These are phyloP conservation scores for Fusarium albosuccineum DNA, from an alignment of 2,329 filamentous ascomycete genomes.

Conservation along the genomic window DNA sequence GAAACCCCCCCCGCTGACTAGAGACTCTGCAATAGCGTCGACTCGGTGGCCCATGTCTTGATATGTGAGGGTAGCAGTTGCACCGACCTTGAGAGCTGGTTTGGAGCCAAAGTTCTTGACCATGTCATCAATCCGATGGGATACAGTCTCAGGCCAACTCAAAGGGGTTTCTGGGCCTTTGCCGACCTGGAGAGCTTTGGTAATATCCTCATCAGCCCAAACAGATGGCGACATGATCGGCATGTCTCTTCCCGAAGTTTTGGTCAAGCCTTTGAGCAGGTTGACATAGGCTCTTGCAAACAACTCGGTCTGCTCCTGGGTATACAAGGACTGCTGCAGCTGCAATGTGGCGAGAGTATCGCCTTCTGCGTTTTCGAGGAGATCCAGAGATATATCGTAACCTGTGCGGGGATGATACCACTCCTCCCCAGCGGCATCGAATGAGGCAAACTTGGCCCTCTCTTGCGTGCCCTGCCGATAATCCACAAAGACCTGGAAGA, in stretches of 20 bases:
- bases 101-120: neutral
- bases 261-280: no score
- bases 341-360: neutral
- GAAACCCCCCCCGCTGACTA: neutral
- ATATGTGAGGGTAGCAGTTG: neutral
- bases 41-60: neutral
- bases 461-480: slow-evolving; percentile 3
- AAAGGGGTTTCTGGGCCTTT: neutral
- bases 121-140: neutral
- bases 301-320: neutral
- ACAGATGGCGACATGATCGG: no score
- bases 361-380: neutral
- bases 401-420: neutral
- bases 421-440: neutral
- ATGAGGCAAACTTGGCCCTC: neutral
- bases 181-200: no score
- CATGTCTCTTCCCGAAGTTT: no score
- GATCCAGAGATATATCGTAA: neutral
- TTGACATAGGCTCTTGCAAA: neutral
- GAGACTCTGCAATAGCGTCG: neutral
- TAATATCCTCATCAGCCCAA: no score
- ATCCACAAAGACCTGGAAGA: slow-evolving; percentile 15
- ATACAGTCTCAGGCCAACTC: neutral
- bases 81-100: neutral
- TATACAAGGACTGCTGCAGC: slow-evolving; percentile 7